Conservation (phyloP, 108 stramenopile species). For the Halocafeteria seosinensis region DNA sequence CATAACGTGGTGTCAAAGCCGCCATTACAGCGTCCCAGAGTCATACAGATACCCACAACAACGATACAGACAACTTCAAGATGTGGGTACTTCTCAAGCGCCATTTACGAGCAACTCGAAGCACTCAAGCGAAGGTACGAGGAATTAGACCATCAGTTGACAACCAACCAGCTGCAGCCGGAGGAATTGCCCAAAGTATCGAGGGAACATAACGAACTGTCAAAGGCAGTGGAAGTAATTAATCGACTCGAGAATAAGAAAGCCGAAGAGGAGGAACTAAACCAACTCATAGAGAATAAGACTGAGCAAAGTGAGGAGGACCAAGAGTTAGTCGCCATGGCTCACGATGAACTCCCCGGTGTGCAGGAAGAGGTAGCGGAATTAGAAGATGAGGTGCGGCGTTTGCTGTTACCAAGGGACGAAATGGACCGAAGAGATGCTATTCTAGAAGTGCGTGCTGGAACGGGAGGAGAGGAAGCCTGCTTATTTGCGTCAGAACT, state of each 20-base stretch:
- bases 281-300: background rate
- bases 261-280: background rate
- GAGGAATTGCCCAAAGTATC: background rate
- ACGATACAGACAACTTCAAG: too few relatives aligned
- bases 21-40: too few relatives aligned
- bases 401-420: conserved; percentile 51
- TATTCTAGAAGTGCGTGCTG: conserved; percentile 84
- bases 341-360: background rate
- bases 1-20: too few relatives aligned
- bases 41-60: too few relatives aligned
- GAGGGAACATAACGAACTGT: background rate
- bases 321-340: background rate
- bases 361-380: background rate
- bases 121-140: background rate
- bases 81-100: too few relatives aligned
- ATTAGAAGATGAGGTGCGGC: background rate
- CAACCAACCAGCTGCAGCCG: background rate
- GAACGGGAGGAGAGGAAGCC: conserved; percentile 87
- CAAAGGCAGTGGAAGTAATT: background rate
- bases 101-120: background rate
- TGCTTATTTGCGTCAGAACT: conserved; percentile 76
- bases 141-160: background rate
- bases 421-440: conserved; percentile 71
- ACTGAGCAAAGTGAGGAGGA: background rate
- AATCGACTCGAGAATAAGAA: background rate